Conservation (phyloP, 108 stramenopile genomes). For the Pseudonitzschia multiseries region DNA sequence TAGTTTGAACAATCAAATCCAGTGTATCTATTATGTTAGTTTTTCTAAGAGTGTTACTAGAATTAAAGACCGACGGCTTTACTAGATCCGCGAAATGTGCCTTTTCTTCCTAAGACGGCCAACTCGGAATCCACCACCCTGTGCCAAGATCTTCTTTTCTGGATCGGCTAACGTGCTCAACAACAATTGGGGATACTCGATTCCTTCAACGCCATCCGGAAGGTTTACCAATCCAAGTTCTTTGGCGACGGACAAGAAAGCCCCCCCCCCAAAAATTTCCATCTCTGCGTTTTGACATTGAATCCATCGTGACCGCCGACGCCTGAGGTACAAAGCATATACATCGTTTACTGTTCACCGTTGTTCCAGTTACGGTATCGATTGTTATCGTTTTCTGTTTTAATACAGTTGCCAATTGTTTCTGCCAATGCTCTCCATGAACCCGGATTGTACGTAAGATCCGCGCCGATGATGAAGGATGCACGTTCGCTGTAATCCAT, state of each 20-base stretch:
- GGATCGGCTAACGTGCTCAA: neutral
- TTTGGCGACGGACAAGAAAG: constrained; percentile 55
- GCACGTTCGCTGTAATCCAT: constrained; percentile 49
- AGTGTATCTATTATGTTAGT: neutral
- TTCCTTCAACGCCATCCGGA: constrained; percentile 7
- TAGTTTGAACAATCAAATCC: neutral
- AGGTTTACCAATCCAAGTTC: constrained; percentile 21
- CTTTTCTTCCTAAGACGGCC: constrained; percentile 2
- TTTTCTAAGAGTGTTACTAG: neutral
- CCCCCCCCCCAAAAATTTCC: too few relatives aligned
- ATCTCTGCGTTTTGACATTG: constrained; percentile 62
- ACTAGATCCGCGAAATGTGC: neutral
- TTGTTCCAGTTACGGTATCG: neutral
- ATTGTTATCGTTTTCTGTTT: constrained; percentile 44
- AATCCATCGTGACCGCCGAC: constrained; percentile 76
- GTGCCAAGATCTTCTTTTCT: constrained; percentile 12
- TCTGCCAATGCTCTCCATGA: constrained; percentile 62
- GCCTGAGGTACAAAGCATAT: constrained; percentile 50
- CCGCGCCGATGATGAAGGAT: constrained; percentile 60
- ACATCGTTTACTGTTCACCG: neutral
- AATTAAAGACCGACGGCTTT: neutral
- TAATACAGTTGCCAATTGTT: constrained; percentile 54
- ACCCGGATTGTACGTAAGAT: constrained; percentile 73
- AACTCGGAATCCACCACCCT: constrained; percentile 17
- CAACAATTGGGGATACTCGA: neutral